Evolutionary conservation across 208 protist genomes (phyloP), one percentile per base, ranked within the genome.

Genomic region (Hexamita inflata): DNA sequence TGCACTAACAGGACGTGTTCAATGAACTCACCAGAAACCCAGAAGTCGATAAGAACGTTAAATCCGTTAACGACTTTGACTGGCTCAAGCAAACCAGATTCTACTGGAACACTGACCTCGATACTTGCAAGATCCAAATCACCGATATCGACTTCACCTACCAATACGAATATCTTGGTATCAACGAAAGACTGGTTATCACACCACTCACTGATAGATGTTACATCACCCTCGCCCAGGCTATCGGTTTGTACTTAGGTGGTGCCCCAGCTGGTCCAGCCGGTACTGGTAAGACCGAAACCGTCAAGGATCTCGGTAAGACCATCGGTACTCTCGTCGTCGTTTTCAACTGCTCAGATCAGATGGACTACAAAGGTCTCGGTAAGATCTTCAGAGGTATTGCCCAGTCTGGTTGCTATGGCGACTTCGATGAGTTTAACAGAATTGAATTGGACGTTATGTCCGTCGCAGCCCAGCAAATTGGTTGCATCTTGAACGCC

Each of bases 401-500:
- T 2, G 88, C 87, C 49, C 82, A 90, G 78, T 81, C 82, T 32
- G 90, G 90, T n/a, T 80, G 65, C 58, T 93, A 89, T 89, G 87
- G 90, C 49, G 82, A 86, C 80, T 93, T 93, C 74, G 89, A 93
- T 78, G 89, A 93, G 75, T 90, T 93, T 77, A 92, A 93, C 76
- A 82, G 89, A 67, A 91, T 93, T 77, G 81, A 89, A 57, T 74
- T 90, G 4, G 81, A 93, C 75, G 86, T 90, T 35, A 73, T 93
- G 26, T 92, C 88, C 1, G 90, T 92, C 11, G 86, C 82, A 0
- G 89, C 90, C 9, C 84, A 89, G 73, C 89, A 93, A 74, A 81
- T 93, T 39, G 57, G 40, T 0, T 85, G 73, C 49, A 74, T 92
- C 15, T 75, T 92, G 26, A 78, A 65, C 26, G 90, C 88, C 41